Evolutionary conservation across 139 green algal genomes (phyloP), one percentile per base, ranked within the genome.

Genomic region (Eudorina sp.): DNA sequence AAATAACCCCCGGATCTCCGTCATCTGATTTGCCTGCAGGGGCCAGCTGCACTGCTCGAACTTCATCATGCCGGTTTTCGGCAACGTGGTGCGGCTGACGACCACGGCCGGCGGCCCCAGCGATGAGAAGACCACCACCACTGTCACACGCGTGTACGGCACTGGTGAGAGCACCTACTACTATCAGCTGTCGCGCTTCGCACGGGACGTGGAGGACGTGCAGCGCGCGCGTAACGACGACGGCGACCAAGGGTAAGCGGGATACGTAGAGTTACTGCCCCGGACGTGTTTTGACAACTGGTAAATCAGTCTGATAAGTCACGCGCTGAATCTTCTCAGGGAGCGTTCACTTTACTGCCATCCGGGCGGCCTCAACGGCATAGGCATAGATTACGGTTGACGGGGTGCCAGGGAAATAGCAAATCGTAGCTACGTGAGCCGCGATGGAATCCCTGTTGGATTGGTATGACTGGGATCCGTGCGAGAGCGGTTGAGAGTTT

Each of bases 31-130:
- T 55, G 43, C 38, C 21, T 53, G 13, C 88, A 92, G 89, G 53
- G 89, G 89, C 53, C 31, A 27, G 25, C 40, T 92, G 41, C 38
- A 72, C 38, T 81, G 69, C 60, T 53, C 29, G 3, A 77, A 77
- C 76, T 92, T 92, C 66, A 82, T 92, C 48, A 79, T 89, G 76
- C 89, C 89, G 4, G 87, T 92, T 23, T 92, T 92, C 69, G 89
- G 89, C n/a, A 72, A 92, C 68, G n/a, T 68, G 29, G 55, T 91
- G 23, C 46, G 45, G 19, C n/a, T 87, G 9, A 88, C 64, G 16
- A 88, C 46, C 46, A 86, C 62, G 4, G 27, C 40, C 0, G 41
- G 29, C 41, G 19, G 29, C 43, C 36, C 1, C 53, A 64, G 14
- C 31, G 3, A 27, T 19, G 41, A 3, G 16, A 18, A 0, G 41